phyloP scores from a whole-genome alignment of 805 yeast species.

The Candida incommunis region DNA sequence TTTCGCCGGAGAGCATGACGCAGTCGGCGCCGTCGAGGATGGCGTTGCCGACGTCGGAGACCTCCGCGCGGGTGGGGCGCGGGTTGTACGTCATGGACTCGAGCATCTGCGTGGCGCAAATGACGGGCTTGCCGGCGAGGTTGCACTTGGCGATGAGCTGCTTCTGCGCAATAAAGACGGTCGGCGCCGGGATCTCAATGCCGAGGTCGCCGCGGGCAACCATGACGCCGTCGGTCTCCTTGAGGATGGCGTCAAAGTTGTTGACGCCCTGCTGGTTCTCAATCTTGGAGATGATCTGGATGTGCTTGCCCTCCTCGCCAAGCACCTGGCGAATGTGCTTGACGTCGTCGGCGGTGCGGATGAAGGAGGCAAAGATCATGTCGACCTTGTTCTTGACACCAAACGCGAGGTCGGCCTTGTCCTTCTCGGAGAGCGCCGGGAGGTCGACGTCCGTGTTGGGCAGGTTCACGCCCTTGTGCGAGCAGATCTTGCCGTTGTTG shows the following conservation, averaged over 20 bases:
- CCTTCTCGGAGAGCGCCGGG: conserved; percentile 97
- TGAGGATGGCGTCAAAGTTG: conserved; percentile 93
- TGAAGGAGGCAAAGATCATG: conserved; percentile 97
- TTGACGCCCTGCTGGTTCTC: conserved; percentile 99
- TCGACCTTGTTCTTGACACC: conserved; percentile 97
- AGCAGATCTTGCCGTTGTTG: conserved; percentile 89
- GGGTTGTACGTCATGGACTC: conserved; percentile 99
- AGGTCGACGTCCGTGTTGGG: conserved; percentile 98
- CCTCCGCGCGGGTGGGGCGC: conserved; percentile 99
- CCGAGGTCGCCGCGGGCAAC: conserved; percentile 99
- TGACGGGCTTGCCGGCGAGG: conserved; percentile 98
- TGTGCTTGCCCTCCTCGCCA: conserved; percentile 93
- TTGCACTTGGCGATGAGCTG: conserved; percentile 98
- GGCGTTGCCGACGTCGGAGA: conserved; percentile 98
- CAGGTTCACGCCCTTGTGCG: conserved; percentile 98
- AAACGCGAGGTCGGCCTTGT: conserved; percentile 76
- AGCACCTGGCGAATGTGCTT: conserved; percentile 80
- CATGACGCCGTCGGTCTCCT: conserved; percentile 98
- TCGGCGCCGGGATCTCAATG: conserved; percentile 98
- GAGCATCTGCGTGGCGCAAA: conserved; percentile 99
- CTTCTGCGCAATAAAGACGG: conserved; percentile 96
- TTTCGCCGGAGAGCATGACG: conserved; percentile 99
- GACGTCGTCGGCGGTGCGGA: conserved; percentile 88
- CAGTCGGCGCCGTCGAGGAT: conserved; percentile 99
- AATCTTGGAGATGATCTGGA: conserved; percentile 93